Evolutionary conservation across 306 rosid genomes (phyloP).

Genomic region (Delonix regia): DNA sequence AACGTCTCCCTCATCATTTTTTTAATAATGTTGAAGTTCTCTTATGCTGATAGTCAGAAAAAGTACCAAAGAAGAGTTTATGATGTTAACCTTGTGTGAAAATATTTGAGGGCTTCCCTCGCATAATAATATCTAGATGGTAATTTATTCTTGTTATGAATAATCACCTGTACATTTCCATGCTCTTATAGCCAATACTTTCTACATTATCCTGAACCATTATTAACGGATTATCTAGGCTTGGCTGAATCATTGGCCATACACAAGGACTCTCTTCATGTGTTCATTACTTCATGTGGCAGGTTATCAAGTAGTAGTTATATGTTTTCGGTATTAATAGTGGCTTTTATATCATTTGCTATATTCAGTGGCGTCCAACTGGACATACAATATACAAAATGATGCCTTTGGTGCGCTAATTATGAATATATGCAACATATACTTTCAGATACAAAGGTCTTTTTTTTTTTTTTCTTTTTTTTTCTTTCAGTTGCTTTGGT

Average conservation of each 20-base stretch:
- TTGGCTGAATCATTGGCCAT: not conserved
- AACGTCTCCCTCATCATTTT: not conserved
- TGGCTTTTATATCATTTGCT: slow-evolving; percentile 1
- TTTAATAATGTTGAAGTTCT: not conserved
- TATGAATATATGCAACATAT: slow-evolving; percentile 5
- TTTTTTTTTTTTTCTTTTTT: too few relatives aligned
- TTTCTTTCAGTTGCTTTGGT: slow-evolving; percentile 11
- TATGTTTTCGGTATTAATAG: slow-evolving; percentile 6
- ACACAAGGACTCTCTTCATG: slow-evolving; percentile 2
- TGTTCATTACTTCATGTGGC: slow-evolving; percentile 16
- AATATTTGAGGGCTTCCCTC: not conserved
- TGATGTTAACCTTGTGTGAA: not conserved
- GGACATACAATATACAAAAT: slow-evolving; percentile 3
- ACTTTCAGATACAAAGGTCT: slow-evolving; percentile 11
- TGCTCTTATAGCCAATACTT: not conserved
- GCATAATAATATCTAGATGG: slow-evolving; percentile 3
- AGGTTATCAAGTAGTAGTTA: not conserved
- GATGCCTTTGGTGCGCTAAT: not conserved
- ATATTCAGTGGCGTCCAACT: slow-evolving; percentile 1
- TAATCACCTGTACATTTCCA: not conserved
- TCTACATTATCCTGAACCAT: not conserved
- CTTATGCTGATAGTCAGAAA: not conserved
- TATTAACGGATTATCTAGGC: not conserved
- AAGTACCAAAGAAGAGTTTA: not conserved
- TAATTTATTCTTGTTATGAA: not conserved